These are phyloP conservation scores for Pelargonium citronellum DNA, from an alignment of 441 rosid species.

Conservation along the genomic window DNA sequence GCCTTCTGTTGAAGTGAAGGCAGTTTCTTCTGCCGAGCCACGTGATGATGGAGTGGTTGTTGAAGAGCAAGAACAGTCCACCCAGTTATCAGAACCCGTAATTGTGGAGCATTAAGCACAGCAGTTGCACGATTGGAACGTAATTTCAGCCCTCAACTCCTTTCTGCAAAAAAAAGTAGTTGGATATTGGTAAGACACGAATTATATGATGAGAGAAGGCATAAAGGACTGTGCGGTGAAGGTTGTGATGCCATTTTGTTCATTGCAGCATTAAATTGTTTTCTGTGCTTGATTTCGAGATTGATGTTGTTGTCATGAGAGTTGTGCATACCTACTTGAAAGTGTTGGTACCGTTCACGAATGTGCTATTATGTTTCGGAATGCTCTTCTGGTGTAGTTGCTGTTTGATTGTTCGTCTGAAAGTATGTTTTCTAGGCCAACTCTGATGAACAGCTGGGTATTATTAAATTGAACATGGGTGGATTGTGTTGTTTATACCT, in stretches of 20 bases:
- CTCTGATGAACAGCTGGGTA: slow-evolving; percentile 9
- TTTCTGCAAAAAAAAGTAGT: slow-evolving; percentile 31
- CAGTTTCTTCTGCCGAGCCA: slow-evolving; percentile 22
- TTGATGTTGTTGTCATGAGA: slow-evolving; percentile 32
- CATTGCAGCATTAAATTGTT: slow-evolving; percentile 32
- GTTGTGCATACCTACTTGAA: slow-evolving; percentile 35
- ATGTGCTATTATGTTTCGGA: slow-evolving; percentile 21
- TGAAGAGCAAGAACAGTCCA: slow-evolving; percentile 28
- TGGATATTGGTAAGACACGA: slow-evolving; percentile 21
- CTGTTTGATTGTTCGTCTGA: slow-evolving; percentile 23
- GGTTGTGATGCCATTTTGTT: slow-evolving; percentile 36
- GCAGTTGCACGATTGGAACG: slow-evolving; percentile 20
- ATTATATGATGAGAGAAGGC: slow-evolving; percentile 30
- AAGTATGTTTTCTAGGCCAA: slow-evolving; percentile 4
- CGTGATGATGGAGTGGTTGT: slow-evolving; percentile 21
- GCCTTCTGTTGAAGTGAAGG: slow-evolving; percentile 26
- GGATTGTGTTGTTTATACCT: slow-evolving; percentile 3
- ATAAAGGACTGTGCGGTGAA: slow-evolving; percentile 28
- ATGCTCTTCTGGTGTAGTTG: slow-evolving; percentile 34
- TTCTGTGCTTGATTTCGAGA: slow-evolving; percentile 33
- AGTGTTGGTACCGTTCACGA: slow-evolving; percentile 27
- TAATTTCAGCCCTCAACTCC: slow-evolving; percentile 22
- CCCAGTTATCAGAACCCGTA: slow-evolving; percentile 28
- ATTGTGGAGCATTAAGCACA: slow-evolving; percentile 28
- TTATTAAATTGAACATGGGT: background rate